Evolutionary conservation across 1,284 basidiomycete genomes (phyloP).

Genomic region (Violaceomyces palustris): DNA sequence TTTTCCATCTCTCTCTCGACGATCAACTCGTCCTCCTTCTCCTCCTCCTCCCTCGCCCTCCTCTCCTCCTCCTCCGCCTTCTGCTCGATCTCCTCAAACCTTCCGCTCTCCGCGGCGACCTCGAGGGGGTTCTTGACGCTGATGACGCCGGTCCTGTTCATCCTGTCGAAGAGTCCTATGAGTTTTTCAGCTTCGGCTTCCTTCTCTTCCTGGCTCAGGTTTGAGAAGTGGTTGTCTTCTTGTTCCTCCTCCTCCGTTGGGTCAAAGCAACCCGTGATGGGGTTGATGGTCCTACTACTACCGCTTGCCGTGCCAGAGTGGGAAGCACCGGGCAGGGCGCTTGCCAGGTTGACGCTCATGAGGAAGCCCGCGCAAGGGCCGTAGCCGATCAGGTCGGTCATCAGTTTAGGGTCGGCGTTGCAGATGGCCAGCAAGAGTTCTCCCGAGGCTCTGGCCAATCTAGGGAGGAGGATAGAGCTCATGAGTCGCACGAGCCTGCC

Average conservation of each 20-base stretch:
- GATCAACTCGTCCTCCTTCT: conserved; percentile 15
- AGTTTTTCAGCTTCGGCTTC: conserved; percentile 39
- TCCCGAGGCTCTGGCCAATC: conserved; percentile 28
- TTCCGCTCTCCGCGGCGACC: conserved; percentile 12
- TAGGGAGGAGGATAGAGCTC: conserved; percentile 25
- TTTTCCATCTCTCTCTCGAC: conserved; percentile 13
- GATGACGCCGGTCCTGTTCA: conserved; percentile 38
- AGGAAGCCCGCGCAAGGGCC: conserved; percentile 46
- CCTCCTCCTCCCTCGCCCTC: conserved; percentile 11
- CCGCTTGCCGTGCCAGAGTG: conserved; percentile 3
- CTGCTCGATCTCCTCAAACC: conserved; percentile 25
- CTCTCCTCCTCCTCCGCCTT: conserved; percentile 10
- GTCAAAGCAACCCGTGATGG: conserved; percentile 39
- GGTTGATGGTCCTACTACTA: conserved; percentile 21
- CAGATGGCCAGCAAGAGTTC: conserved; percentile 36
- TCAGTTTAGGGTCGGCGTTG: conserved; percentile 18
- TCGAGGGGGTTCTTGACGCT: conserved; percentile 31
- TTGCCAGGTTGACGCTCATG: conserved; percentile 18
- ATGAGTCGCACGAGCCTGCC: conserved; percentile 36
- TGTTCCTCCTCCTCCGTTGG: conserved; percentile 21
- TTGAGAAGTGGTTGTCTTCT: conserved; percentile 5
- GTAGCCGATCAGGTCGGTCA: conserved; percentile 37
- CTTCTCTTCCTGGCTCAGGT: conserved; percentile 40
- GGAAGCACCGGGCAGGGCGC: conserved; percentile 14
- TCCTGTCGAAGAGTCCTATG: conserved; percentile 39